These are phyloP conservation scores for Alternaria atra DNA, from an alignment of 2,329 filamentous ascomycete species.

Conservation along the genomic window DNA sequence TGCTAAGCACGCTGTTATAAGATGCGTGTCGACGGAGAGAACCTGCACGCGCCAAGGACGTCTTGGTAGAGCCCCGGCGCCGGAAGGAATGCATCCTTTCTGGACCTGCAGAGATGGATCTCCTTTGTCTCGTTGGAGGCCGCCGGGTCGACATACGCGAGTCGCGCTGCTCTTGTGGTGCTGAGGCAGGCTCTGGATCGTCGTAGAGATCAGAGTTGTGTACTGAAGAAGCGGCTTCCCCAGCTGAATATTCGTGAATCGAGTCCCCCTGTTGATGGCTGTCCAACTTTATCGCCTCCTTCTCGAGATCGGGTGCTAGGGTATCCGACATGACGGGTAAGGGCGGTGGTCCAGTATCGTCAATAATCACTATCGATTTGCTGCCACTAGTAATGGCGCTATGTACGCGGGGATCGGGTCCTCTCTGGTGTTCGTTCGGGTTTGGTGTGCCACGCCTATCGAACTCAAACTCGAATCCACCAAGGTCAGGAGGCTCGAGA, in stretches of 20 bases:
- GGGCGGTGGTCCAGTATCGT: constrained; percentile 68
- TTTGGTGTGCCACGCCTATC: constrained; percentile 32
- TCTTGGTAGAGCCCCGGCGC: constrained; percentile 43
- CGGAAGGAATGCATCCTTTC: constrained; percentile 48
- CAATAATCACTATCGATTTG: constrained; percentile 89
- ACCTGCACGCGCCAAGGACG: constrained; percentile 35
- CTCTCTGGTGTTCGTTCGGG: constrained; percentile 17
- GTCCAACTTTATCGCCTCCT: constrained; percentile 1
- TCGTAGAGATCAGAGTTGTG: constrained; percentile 34
- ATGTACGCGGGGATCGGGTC: constrained; percentile 50
- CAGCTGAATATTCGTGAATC: constrained; percentile 27
- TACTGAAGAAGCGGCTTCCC: constrained; percentile 19
- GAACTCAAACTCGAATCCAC: constrained; percentile 50
- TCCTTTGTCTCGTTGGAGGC: constrained; percentile 31
- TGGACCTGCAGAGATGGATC: constrained; percentile 44
- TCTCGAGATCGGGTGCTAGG: constrained; percentile 39
- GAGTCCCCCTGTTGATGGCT: constrained; percentile 24
- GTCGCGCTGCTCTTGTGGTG: constrained; percentile 25
- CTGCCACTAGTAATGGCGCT: constrained; percentile 79
- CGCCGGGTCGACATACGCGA: constrained; percentile 31
- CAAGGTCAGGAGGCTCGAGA: constrained; percentile 32
- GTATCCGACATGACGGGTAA: constrained; percentile 64
- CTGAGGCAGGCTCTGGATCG: constrained; percentile 17
- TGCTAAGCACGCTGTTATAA: constrained; percentile 65
- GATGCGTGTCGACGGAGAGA: constrained; percentile 67